Percentiles rank a stretch among this genome's conserved stretches.
Conservation (phyloP, 176 grass and related monocot species). For the Carex kokanica region DNA sequence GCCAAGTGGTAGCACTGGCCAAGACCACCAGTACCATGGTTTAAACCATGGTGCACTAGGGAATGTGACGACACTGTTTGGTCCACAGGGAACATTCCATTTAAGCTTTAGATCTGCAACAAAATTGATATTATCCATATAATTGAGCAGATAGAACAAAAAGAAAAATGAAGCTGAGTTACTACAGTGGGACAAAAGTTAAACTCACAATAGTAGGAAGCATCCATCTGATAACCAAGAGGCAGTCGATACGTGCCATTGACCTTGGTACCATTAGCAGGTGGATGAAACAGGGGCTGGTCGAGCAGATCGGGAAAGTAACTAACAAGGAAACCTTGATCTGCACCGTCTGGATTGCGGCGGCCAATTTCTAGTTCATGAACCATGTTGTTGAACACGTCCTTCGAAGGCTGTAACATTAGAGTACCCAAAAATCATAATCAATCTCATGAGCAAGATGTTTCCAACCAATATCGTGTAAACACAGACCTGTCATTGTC, state of each 20-base stretch:
- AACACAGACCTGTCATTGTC: not conserved
- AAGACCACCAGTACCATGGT: conserved; percentile 99
- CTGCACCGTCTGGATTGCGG: conserved; percentile 74
- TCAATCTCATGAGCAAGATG: conserved; percentile 12
- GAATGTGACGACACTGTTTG: conserved; percentile 96
- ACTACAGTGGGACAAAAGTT: not conserved
- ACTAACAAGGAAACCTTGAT: conserved; percentile 84
- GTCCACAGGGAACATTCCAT: conserved; percentile 89
- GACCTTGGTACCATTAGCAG: conserved; percentile 73
- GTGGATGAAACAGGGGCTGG: conserved; percentile 80
- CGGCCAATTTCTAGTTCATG: conserved; percentile 69
- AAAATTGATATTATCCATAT: not conserved
- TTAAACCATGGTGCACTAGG: conserved; percentile 95
- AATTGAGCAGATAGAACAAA: not conserved
- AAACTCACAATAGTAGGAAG: conserved; percentile 94
- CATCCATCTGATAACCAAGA: conserved; percentile 98
- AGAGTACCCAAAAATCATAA: conserved; percentile 18
- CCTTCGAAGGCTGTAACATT: conserved; percentile 77
- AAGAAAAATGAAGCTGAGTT: conserved; percentile 1
- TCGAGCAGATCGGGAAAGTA: conserved; percentile 91
- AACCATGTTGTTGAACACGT: conserved; percentile 86
- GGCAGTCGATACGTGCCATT: conserved; percentile 88
- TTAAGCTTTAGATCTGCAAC: conserved; percentile 80
- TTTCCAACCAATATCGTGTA: not conserved
- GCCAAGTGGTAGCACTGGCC: conserved; percentile 88